phyloP scores from a whole-genome alignment of 2,329 filamentous ascomycete species.

The Trichoderma polysporum region DNA sequence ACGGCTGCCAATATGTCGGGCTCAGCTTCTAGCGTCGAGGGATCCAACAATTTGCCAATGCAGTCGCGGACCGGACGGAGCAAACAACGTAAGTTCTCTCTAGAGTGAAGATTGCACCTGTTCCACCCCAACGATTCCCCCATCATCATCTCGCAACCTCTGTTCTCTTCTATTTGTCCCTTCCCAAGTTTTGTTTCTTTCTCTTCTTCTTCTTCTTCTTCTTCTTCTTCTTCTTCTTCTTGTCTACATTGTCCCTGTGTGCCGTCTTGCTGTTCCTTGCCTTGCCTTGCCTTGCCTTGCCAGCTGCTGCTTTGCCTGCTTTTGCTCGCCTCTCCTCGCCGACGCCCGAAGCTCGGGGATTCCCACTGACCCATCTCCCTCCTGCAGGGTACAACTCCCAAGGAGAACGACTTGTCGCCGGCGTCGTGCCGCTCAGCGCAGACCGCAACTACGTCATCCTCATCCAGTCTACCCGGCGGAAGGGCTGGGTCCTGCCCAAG shows the following conservation, averaged over 20 bases:
- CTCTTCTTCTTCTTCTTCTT: background rate
- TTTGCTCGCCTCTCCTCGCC: slow-evolving; percentile 21
- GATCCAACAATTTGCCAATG: slow-evolving; percentile 53
- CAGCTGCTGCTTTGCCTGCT: slow-evolving; percentile 14
- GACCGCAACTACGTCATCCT: slow-evolving; percentile 88
- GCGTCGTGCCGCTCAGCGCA: slow-evolving; percentile 82
- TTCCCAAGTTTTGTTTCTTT: too few species aligned
- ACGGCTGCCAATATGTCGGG: slow-evolving; percentile 36
- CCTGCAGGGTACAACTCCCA: slow-evolving; percentile 80
- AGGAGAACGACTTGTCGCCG: slow-evolving; percentile 92
- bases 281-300: slow-evolving; percentile 10
- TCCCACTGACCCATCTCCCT: slow-evolving; percentile 27
- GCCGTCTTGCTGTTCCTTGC: slow-evolving; percentile 9
- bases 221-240: background rate
- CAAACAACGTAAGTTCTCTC: slow-evolving; percentile 71
- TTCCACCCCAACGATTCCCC: background rate
- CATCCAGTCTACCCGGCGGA: slow-evolving; percentile 87
- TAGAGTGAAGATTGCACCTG: slow-evolving; percentile 14
- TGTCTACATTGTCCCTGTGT: background rate
- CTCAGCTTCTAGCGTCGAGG: slow-evolving; percentile 39
- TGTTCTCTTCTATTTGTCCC: too few species aligned
- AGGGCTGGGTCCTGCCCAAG: slow-evolving; percentile 95
- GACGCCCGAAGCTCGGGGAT: slow-evolving; percentile 21
- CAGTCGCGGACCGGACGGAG: slow-evolving; percentile 73
- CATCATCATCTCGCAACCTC: background rate